Evolutionary conservation across 345 rosid genomes (phyloP).

Genomic region (Lagerstroemia speciosa): DNA sequence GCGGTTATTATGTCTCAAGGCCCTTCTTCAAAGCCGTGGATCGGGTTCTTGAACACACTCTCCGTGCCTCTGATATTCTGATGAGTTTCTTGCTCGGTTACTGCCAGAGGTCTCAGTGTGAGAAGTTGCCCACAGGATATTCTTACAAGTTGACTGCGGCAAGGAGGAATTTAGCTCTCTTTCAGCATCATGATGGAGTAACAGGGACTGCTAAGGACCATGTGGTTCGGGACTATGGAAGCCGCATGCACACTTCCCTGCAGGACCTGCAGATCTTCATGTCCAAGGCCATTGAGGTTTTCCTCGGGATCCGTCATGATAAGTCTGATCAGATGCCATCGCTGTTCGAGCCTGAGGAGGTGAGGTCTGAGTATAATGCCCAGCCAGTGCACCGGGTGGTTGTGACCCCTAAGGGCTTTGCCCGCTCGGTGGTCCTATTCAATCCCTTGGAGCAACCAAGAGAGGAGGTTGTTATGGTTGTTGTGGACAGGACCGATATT

Average conservation of each 20-base stretch:
- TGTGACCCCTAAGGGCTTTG: slow-evolving; percentile 57
- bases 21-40: slow-evolving; percentile 99
- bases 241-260: slow-evolving; percentile 83
- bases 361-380: slow-evolving; percentile 75
- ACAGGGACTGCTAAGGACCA: slow-evolving; percentile 96
- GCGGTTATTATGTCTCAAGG: slow-evolving; percentile 97
- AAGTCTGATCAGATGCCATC: slow-evolving; percentile 66
- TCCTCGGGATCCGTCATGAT: slow-evolving; percentile 77
- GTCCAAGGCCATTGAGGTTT: slow-evolving; percentile 87
- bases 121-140: slow-evolving; percentile 63
- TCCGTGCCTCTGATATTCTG: slow-evolving; percentile 88
- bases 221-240: slow-evolving; percentile 88
- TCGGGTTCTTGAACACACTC: slow-evolving; percentile 83
- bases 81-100: slow-evolving; percentile 74
- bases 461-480: slow-evolving; percentile 70
- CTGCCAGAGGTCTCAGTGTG: slow-evolving; percentile 84
- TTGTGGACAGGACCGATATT: slow-evolving; percentile 67
- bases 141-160: slow-evolving; percentile 87
- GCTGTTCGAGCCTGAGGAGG: slow-evolving; percentile 69
- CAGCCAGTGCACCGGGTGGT: slow-evolving; percentile 68
- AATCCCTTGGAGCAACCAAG: slow-evolving; percentile 83
- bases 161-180: slow-evolving; percentile 92
- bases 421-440: slow-evolving; percentile 68
- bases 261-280: slow-evolving; percentile 88
- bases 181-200: slow-evolving; percentile 99